Conservation (phyloP, 768 basidiomycete genomes). For the Collybiopsis luxurians region DNA sequence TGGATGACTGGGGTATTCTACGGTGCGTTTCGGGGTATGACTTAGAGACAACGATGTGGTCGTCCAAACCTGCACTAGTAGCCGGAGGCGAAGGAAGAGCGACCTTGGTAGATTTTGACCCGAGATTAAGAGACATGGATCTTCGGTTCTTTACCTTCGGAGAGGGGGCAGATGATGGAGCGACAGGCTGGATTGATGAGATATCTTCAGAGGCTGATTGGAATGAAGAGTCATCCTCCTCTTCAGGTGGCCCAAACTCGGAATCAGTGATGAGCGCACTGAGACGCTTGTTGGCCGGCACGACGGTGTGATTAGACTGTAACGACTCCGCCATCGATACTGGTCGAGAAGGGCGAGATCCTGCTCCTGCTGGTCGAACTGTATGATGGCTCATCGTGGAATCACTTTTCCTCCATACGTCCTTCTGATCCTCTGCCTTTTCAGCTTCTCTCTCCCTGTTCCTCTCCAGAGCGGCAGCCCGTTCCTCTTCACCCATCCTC, state of each 20-base stretch:
- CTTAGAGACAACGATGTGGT: conserved; percentile 29
- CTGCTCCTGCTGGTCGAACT: conserved; percentile 49
- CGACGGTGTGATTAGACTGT: conserved; percentile 70
- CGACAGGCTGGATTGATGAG: conserved; percentile 14
- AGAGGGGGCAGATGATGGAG: conserved; percentile 41
- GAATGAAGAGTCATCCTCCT: conserved; percentile 48
- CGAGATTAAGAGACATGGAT: conserved; percentile 62
- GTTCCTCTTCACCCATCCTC: conserved; percentile 34
- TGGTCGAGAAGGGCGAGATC: conserved; percentile 57
- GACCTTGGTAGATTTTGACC: conserved; percentile 27
- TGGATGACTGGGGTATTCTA: conserved; percentile 20
- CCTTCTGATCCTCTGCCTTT: conserved; percentile 45
- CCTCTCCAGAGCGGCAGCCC: conserved; percentile 15
- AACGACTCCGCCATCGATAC: conserved; percentile 78
- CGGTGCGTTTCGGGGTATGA: conserved; percentile 30
- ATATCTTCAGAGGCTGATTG: conserved; percentile 14
- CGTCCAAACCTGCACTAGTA: conserved; percentile 22
- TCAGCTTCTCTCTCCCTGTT: conserved; percentile 20
- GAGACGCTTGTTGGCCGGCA: conserved; percentile 61
- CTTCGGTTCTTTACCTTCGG: conserved; percentile 52
- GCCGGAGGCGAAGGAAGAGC: conserved; percentile 23
- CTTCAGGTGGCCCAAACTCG: conserved; percentile 66
- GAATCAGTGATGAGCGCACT: conserved; percentile 68
- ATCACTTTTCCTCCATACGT: conserved; percentile 79
- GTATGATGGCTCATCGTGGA: conserved; percentile 79